Evolutionary conservation across 2,329 filamentous ascomycete species (phyloP).

Genomic region (Pezicula radicicola): DNA sequence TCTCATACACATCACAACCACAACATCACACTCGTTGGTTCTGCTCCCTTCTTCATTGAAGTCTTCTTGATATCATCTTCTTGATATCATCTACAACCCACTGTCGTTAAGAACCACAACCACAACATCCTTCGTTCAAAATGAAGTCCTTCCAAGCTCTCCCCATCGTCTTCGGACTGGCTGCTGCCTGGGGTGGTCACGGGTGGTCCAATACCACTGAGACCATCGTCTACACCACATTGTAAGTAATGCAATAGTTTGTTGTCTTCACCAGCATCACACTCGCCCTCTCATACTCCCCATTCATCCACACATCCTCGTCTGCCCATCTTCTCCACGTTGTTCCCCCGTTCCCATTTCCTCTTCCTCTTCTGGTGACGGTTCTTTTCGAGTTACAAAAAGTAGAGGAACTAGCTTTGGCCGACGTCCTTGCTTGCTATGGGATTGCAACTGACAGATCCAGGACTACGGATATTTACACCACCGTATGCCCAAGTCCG

Average conservation of each 20-base stretch:
- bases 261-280: slow-evolving; percentile 35
- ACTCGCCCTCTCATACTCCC: neutral
- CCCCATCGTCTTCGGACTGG: slow-evolving; percentile 26
- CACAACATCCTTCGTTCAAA: slow-evolving; percentile 14
- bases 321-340: too few species aligned
- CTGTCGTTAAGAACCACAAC: slow-evolving; percentile 8
- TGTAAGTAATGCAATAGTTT: too few species aligned
- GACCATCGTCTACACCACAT: too few species aligned
- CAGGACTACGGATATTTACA: slow-evolving; percentile 31
- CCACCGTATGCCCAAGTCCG: slow-evolving; percentile 46
- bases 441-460: too few species aligned
- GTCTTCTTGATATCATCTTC: neutral
- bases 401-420: too few species aligned
- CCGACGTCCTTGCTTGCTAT: too few species aligned
- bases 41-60: neutral
- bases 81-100: neutral
- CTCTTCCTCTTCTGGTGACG: too few species aligned
- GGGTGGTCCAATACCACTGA: slow-evolving; percentile 17
- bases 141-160: slow-evolving; percentile 26
- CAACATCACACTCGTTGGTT: neutral
- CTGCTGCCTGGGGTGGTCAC: slow-evolving; percentile 19
- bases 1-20: neutral
- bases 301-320: too few species aligned
- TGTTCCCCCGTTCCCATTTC: too few species aligned
- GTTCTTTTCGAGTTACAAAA: too few species aligned